A percentile compares a stretch with the other conserved stretches of the same genome.
Conservation (phyloP, 179 eudicot genomes). For the Beta macrorhiza region DNA sequence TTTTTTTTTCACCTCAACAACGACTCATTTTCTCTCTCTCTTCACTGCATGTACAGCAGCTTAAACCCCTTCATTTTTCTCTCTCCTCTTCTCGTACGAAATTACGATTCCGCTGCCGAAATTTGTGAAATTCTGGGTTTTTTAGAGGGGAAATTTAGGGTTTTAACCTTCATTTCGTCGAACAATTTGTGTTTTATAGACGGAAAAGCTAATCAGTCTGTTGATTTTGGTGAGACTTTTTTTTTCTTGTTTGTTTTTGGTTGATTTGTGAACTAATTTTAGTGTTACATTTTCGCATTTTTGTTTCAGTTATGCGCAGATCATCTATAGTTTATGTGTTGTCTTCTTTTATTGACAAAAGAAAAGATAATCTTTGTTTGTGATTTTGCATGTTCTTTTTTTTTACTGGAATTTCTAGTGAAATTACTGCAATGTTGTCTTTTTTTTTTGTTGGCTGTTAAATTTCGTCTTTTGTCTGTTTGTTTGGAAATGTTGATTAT, state of each 20-base stretch:
- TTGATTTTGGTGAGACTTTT: constrained; percentile 10
- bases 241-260: not conserved
- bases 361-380: not conserved
- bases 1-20: not conserved
- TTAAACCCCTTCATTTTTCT: constrained; percentile 13
- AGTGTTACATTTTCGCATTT: constrained; percentile 6
- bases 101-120: not conserved
- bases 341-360: too few species aligned
- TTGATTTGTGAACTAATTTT: not conserved
- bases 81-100: not conserved
- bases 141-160: not conserved
- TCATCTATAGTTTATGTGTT: not conserved
- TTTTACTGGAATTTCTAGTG: not conserved
- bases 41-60: not conserved
- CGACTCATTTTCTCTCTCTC: not conserved
- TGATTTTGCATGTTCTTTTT: constrained; percentile 19
- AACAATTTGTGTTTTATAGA: not conserved
- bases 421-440: constrained; percentile 4
- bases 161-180: not conserved
- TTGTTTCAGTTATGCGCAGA: not conserved
- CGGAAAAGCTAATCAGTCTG: not conserved
- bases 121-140: not conserved
- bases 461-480: not conserved
- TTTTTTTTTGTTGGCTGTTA: not conserved
- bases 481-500: not conserved